phyloP scores from a whole-genome alignment of 2,329 filamentous ascomycete species.

The Uncinocarpus reesii region DNA sequence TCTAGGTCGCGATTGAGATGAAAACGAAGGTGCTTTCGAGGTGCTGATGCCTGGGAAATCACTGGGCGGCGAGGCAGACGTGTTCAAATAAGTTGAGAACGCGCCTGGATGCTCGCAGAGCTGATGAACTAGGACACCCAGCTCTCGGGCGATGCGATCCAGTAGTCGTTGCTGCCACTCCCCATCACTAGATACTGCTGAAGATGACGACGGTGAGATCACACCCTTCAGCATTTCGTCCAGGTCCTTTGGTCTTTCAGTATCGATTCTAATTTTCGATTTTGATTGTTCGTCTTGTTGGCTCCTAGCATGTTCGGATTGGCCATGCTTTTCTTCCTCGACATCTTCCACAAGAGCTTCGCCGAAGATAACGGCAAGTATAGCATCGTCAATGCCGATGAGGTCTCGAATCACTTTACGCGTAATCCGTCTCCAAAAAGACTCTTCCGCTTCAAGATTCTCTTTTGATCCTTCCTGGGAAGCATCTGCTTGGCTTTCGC shows the following conservation, averaged over 20 bases:
- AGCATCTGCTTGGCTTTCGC: not conserved
- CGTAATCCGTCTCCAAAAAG: constrained; percentile 71
- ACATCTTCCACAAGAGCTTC: constrained; percentile 53
- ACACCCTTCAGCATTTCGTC: constrained; percentile 28
- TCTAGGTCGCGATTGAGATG: constrained; percentile 11
- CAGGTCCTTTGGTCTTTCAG: constrained; percentile 20
- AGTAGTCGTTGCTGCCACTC: constrained; percentile 53
- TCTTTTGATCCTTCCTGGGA: not conserved
- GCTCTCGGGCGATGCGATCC: constrained; percentile 73
- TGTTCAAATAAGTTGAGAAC: constrained; percentile 67
- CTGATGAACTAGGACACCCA: constrained; percentile 72
- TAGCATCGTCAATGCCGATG: constrained; percentile 77
- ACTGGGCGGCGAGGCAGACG: constrained; percentile 51
- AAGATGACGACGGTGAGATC: constrained; percentile 21
- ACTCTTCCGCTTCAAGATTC: constrained; percentile 39
- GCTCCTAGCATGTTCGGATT: not conserved
- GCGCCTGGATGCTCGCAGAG: constrained; percentile 79
- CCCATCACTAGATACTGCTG: no score
- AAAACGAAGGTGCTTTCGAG: constrained; percentile 20
- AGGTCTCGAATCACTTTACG: constrained; percentile 78
- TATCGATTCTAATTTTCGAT: constrained; percentile 8
- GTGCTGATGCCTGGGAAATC: constrained; percentile 70
- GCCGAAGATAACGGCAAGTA: constrained; percentile 78
- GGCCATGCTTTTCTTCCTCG: constrained; percentile 19
- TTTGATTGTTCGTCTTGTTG: not conserved